phyloP scores from a whole-genome alignment of 768 basidiomycete genomes.

The Cyathus striatus region DNA sequence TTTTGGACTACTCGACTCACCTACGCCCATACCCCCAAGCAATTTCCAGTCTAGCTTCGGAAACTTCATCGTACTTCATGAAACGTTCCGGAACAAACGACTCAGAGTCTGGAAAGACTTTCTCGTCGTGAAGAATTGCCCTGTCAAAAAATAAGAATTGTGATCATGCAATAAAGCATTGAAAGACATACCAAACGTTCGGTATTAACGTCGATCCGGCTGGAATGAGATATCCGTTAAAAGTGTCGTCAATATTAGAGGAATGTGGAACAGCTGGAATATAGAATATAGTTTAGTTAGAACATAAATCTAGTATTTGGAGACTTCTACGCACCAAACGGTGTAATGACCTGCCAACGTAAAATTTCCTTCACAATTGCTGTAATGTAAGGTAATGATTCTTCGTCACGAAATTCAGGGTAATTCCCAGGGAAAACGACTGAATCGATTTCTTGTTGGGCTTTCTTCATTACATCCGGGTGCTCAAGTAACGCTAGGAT shows the following conservation, averaged over 20 bases:
- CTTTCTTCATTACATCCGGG: too few species aligned
- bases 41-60: too few species aligned
- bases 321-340: constrained; percentile 11
- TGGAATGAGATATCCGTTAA: constrained; percentile 27
- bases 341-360: constrained; percentile 12
- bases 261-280: constrained; percentile 19
- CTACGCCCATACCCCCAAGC: too few species aligned
- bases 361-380: too few species aligned
- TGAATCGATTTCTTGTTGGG: too few species aligned
- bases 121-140: constrained; percentile 28
- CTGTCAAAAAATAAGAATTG: constrained; percentile 8
- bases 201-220: constrained; percentile 21
- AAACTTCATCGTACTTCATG: too few species aligned
- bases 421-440: too few species aligned
- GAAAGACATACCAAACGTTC: constrained; percentile 20
- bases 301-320: not conserved
- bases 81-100: constrained; percentile 23
- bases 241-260: constrained; percentile 20
- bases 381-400: too few species aligned
- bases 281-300: too few species aligned
- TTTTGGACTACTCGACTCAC: too few species aligned
- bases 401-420: too few species aligned
- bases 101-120: constrained; percentile 23
- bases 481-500: too few species aligned
- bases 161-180: not conserved